A percentile compares a stretch with the other conserved stretches of the same genome.
These are phyloP conservation scores for Akanthomyces dipterigenus DNA, from an alignment of 2,329 filamentous ascomycete genomes.

Conservation along the genomic window DNA sequence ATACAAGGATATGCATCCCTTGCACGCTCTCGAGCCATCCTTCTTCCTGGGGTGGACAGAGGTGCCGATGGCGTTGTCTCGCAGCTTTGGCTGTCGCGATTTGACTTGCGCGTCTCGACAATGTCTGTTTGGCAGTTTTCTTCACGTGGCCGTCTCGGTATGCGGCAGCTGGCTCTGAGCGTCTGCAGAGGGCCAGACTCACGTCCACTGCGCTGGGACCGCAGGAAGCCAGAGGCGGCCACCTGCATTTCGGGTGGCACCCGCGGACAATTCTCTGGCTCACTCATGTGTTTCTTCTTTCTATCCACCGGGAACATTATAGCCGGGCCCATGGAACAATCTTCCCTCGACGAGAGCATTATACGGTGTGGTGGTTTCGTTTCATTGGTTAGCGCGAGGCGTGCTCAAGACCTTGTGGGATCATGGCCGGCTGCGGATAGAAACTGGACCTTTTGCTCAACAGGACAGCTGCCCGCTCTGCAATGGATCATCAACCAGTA, in stretches of 20 bases:
- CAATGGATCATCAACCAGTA: background rate
- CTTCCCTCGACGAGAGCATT: background rate
- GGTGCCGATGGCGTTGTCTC: background rate
- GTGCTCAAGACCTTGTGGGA: background rate
- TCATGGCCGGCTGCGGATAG: background rate
- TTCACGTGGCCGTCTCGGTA: constrained; percentile 6
- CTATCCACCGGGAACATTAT: too few relatives aligned
- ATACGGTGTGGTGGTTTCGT: constrained; percentile 2
- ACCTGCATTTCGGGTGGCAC: background rate
- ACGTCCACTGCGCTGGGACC: background rate
- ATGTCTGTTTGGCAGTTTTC: background rate
- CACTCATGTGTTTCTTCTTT: background rate
- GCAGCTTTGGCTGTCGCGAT: background rate
- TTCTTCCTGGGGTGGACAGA: background rate
- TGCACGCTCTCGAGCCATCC: background rate
- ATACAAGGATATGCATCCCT: background rate
- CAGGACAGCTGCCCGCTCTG: background rate
- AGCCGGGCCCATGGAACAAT: background rate
- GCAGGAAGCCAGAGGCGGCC: background rate
- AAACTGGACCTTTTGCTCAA: background rate
- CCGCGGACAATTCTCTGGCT: background rate
- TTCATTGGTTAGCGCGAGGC: background rate
- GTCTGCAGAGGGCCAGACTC: background rate
- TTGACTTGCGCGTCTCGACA: background rate
- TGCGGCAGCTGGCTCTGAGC: background rate